phyloP scores from a whole-genome alignment of 768 basidiomycete genomes.

The Boletus tylopilopsis region DNA sequence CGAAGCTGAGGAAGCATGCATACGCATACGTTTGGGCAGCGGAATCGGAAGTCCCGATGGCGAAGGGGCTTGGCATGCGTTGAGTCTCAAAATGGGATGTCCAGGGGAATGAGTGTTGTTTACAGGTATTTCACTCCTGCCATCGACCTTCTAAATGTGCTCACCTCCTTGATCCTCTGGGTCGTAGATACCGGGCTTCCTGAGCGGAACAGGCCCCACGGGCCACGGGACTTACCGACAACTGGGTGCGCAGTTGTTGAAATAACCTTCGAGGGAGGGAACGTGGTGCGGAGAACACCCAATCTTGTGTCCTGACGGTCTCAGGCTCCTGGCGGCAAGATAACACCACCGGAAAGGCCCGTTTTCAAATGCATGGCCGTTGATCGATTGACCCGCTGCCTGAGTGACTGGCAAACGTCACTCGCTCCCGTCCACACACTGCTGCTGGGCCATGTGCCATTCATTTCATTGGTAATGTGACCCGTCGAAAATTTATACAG shows the following conservation, averaged over 20 bases:
- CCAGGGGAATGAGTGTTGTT: conserved; percentile 6
- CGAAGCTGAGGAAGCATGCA: conserved; percentile 17
- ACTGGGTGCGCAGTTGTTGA: conserved; percentile 7
- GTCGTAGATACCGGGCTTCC: conserved; percentile 9
- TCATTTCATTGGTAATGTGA: conserved; percentile 13
- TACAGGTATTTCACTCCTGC: neutral
- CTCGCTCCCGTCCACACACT: conserved; percentile 17
- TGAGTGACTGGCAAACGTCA: conserved; percentile 19
- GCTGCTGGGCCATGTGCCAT: conserved; percentile 20
- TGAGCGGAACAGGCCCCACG: conserved; percentile 14
- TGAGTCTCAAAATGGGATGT: conserved; percentile 17
- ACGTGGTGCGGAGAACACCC: conserved; percentile 29
- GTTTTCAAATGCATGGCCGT: conserved; percentile 19
- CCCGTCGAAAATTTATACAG: neutral
- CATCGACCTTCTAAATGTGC: conserved; percentile 19
- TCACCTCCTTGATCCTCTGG: conserved; percentile 11
- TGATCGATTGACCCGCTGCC: conserved; percentile 4
- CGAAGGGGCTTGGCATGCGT: conserved; percentile 22
- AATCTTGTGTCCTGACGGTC: conserved; percentile 2
- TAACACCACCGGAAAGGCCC: conserved; percentile 17
- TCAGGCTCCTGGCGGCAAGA: conserved; percentile 12
- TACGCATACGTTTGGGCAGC: conserved; percentile 13
- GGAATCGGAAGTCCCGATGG: conserved; percentile 30
- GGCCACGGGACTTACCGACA: conserved; percentile 23
- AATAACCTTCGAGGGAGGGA: conserved; percentile 31